Percentiles rank a stretch among this genome's conserved stretches.
These are phyloP conservation scores for Pseudocercospora macadamiae DNA, from an alignment of 2,329 filamentous ascomycete species.

Conservation along the genomic window DNA sequence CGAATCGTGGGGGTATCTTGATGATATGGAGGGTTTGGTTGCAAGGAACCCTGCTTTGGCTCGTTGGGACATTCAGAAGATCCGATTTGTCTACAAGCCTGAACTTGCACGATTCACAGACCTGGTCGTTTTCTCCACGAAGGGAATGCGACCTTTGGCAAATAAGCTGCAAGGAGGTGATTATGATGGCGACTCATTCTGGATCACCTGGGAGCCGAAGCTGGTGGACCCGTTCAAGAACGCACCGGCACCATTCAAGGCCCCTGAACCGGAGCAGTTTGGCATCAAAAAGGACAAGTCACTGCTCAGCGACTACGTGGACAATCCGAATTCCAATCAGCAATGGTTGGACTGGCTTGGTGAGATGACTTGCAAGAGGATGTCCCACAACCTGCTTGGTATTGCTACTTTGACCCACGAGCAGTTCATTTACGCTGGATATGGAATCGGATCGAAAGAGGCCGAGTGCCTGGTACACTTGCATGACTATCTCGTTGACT, in stretches of 20 bases:
- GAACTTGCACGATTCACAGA: constrained; percentile 72
- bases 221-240: constrained; percentile 71
- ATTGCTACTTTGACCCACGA: constrained; percentile 67
- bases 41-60: constrained; percentile 71
- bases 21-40: constrained; percentile 65
- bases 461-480: constrained; percentile 39
- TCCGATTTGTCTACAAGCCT: constrained; percentile 54
- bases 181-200: constrained; percentile 76
- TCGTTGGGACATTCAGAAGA: constrained; percentile 71
- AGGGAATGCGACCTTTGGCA: constrained; percentile 65
- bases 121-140: constrained; percentile 74
- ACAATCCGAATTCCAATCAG: constrained; percentile 53
- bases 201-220: constrained; percentile 72
- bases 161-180: constrained; percentile 76
- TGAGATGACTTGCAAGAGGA: constrained; percentile 30
- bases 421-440: constrained; percentile 57
- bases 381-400: constrained; percentile 65
- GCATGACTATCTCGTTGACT: constrained; percentile 52
- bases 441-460: constrained; percentile 15
- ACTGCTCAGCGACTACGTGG: constrained; percentile 52
- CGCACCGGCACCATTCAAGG: constrained; percentile 55
- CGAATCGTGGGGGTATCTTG: constrained; percentile 53
- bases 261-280: constrained; percentile 38
- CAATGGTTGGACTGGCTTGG: constrained; percentile 32
- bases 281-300: constrained; percentile 55